These are phyloP conservation scores for Colletotrichum magnum DNA, from an alignment of 2,329 filamentous ascomycete species.

Conservation along the genomic window DNA sequence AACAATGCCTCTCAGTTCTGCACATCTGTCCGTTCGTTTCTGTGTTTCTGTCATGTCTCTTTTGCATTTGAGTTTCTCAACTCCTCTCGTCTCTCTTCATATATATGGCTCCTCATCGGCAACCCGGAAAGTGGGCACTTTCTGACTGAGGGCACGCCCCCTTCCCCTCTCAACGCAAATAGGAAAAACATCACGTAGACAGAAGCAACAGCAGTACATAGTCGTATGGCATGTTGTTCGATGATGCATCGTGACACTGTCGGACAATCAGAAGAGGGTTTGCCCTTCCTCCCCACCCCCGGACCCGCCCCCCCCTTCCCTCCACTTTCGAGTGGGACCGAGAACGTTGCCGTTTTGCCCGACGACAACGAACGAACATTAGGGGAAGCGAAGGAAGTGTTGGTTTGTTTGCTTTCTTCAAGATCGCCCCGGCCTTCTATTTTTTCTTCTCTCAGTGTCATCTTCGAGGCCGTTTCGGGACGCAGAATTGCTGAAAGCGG, in stretches of 20 bases:
- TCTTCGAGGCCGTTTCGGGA: too few relatives aligned
- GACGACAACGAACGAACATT: background rate
- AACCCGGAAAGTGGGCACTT: too few relatives aligned
- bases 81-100: too few relatives aligned
- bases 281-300: background rate
- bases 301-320: background rate
- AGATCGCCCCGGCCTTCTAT: background rate
- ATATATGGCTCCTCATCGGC: too few relatives aligned
- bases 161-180: too few relatives aligned
- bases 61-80: background rate
- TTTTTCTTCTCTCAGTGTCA: background rate
- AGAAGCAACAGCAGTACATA: background rate
- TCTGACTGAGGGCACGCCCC: too few relatives aligned
- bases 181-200: too few relatives aligned
- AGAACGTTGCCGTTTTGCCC: conserved; percentile 25
- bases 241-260: conserved; percentile 27
- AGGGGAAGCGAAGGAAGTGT: background rate
- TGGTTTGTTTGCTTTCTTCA: conserved; percentile 11
- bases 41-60: background rate
- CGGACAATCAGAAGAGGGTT: conserved; percentile 30
- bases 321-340: conserved; percentile 28
- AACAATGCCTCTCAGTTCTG: conserved; percentile 8
- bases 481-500: too few relatives aligned
- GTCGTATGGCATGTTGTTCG: background rate
- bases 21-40: background rate